Conservation (phyloP, 2,329 filamentous ascomycete genomes). For the Rutstroemia sp. region DNA sequence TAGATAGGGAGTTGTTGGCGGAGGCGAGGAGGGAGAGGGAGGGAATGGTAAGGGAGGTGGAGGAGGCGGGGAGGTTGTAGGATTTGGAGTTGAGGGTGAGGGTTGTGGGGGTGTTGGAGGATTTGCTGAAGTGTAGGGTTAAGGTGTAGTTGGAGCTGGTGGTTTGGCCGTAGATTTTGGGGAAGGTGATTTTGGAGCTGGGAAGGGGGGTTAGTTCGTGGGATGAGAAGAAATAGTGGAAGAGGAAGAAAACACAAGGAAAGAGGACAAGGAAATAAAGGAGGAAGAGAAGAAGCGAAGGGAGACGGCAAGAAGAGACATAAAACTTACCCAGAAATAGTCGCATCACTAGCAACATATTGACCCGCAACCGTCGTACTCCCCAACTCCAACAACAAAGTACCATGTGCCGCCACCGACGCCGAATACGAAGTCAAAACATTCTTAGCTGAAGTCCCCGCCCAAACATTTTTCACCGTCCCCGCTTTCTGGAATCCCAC, state of each 20-base stretch:
- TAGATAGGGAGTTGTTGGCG: not conserved
- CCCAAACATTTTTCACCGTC: conserved; percentile 22
- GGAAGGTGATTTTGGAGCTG: conserved; percentile 15
- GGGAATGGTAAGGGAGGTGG: conserved; percentile 6
- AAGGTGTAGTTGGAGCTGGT: conserved; percentile 17
- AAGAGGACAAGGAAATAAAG: too few relatives aligned
- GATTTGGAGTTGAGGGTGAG: conserved; percentile 12
- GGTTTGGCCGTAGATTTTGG: conserved; percentile 17
- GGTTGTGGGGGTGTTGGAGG: not conserved
- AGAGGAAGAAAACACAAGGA: too few relatives aligned
- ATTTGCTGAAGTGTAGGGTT: conserved; percentile 12
- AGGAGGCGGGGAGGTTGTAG: conserved; percentile 10
- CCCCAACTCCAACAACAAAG: conserved; percentile 18
- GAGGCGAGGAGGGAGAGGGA: conserved; percentile 15
- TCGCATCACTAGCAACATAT: conserved; percentile 14
- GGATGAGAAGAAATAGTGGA: not conserved
- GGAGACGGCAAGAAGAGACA: not conserved
- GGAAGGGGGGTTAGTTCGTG: not conserved
- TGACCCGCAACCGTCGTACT: conserved; percentile 10
- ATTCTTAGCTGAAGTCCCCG: conserved; percentile 7
- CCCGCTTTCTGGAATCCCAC: conserved; percentile 20
- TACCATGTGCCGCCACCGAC: conserved; percentile 19
- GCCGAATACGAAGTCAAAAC: conserved; percentile 19
- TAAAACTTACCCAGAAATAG: conserved; percentile 12
- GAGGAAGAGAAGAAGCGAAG: too few relatives aligned